These are phyloP conservation scores for Marasmius tenuissimus DNA, from an alignment of 1,284 basidiomycete species.

Conservation along the genomic window DNA sequence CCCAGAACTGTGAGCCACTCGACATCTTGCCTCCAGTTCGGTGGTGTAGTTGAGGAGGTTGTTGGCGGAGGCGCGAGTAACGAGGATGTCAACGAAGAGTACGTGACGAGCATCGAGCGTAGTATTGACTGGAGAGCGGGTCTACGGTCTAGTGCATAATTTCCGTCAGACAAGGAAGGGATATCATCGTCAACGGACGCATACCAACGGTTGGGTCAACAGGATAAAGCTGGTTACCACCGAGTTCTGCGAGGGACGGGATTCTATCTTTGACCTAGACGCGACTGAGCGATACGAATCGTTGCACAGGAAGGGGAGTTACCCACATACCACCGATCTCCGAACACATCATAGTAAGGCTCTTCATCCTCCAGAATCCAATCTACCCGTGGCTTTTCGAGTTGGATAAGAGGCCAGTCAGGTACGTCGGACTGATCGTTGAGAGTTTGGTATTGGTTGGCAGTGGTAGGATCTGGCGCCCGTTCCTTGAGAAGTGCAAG, in stretches of 20 bases:
- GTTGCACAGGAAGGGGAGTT: background rate
- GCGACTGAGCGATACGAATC: constrained; percentile 4
- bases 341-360: constrained; percentile 71
- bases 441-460: constrained; percentile 59
- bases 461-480: constrained; percentile 31
- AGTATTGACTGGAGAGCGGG: constrained; percentile 67
- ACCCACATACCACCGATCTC: constrained; percentile 79
- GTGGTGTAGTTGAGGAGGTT: constrained; percentile 41
- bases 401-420: constrained; percentile 65
- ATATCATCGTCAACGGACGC: constrained; percentile 17
- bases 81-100: constrained; percentile 63
- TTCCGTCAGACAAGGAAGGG: constrained; percentile 1
- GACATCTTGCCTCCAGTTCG: constrained; percentile 69
- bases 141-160: constrained; percentile 55
- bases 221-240: constrained; percentile 73
- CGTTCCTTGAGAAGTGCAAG: constrained; percentile 61
- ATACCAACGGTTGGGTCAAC: constrained; percentile 63
- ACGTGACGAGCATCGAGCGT: constrained; percentile 69
- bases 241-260: constrained; percentile 67
- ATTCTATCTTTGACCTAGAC: constrained; percentile 72
- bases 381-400: constrained; percentile 80
- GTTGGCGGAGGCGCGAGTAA: constrained; percentile 64
- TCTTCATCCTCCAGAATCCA: constrained; percentile 77
- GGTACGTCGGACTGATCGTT: constrained; percentile 70
- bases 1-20: constrained; percentile 75